Evolutionary conservation across 2,329 filamentous ascomycete genomes (phyloP).

Genomic region (Raffaelea albimanens): DNA sequence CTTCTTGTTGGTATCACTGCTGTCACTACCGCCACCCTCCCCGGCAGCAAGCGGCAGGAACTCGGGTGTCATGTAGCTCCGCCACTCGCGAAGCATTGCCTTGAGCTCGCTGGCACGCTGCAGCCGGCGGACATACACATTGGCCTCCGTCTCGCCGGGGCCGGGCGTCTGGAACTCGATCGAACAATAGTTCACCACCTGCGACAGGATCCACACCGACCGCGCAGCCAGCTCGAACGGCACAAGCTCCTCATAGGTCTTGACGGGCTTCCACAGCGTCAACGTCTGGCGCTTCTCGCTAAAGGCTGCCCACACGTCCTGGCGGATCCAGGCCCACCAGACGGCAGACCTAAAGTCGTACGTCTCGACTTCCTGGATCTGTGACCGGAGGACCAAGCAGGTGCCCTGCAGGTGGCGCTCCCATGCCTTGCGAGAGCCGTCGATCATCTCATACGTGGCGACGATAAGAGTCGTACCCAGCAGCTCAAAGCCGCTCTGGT

Average conservation of each 20-base stretch:
- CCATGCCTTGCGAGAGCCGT: conserved; percentile 31
- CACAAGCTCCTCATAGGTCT: conserved; percentile 31
- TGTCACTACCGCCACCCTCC: too few species aligned
- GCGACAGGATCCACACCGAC: conserved; percentile 39
- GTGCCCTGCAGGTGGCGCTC: conserved; percentile 54
- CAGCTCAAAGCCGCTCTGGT: conserved; percentile 47
- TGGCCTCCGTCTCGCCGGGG: conserved; percentile 39
- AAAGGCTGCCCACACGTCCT: conserved; percentile 57
- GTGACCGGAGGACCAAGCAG: conserved; percentile 55
- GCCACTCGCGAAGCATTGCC: conserved; percentile 41
- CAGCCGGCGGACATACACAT: conserved; percentile 26
- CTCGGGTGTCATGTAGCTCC: conserved; percentile 41
- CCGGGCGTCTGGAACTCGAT: conserved; percentile 13
- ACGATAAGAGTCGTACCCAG: conserved; percentile 50
- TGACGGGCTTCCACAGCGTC: conserved; percentile 45
- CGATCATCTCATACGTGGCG: conserved; percentile 57
- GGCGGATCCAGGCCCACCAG: conserved; percentile 59
- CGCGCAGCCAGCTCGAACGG: conserved; percentile 39
- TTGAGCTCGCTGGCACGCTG: conserved; percentile 38
- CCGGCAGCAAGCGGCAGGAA: conserved; percentile 21
- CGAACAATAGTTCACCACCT: conserved; percentile 37
- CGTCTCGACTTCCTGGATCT: conserved; percentile 38
- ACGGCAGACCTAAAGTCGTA: conserved; percentile 41
- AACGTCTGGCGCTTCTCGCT: conserved; percentile 45
- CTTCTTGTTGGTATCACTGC: too few species aligned